Percentiles rank a stretch among this genome's conserved stretches.
Evolutionary conservation across 1,284 basidiomycete genomes (phyloP).

Genomic region (Phenoliferia sp.): DNA sequence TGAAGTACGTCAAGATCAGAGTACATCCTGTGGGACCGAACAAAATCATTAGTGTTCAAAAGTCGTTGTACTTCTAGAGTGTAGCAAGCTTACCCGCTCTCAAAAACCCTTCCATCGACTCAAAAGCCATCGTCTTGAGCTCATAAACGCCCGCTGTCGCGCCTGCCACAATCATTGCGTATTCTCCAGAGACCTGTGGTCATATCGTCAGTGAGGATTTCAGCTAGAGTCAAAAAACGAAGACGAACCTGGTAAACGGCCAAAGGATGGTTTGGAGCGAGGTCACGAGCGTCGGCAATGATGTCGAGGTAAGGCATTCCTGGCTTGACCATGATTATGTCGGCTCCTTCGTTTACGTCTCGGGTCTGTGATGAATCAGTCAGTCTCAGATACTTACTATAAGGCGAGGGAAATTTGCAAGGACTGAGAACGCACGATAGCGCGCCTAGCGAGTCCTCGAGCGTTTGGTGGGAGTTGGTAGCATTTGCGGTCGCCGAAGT

Average conservation of each 20-base stretch:
- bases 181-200: conserved; percentile 86
- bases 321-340: conserved; percentile 99
- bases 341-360: conserved; percentile 89
- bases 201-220: neutral
- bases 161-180: conserved; percentile 92
- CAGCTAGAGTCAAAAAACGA: neutral
- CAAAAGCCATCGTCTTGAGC: conserved; percentile 86
- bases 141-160: conserved; percentile 90
- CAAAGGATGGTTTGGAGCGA: conserved; percentile 79
- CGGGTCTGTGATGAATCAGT: conserved; percentile 72
- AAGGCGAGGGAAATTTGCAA: neutral
- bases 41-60: neutral
- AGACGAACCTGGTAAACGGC: conserved; percentile 65
- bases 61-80: neutral
- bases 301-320: conserved; percentile 94
- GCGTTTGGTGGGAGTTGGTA: conserved; percentile 90
- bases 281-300: conserved; percentile 76
- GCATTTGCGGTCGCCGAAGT: conserved; percentile 92
- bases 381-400: no score
- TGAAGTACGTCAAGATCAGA: conserved; percentile 89
- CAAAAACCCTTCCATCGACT: conserved; percentile 82
- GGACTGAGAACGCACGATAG: conserved; percentile 61
- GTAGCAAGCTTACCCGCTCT: conserved; percentile 65
- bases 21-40: conserved; percentile 61
- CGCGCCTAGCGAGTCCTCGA: conserved; percentile 84